Evolutionary conservation across 2,329 filamentous ascomycete genomes (phyloP).

Genomic region (Epicoccum nigrum): DNA sequence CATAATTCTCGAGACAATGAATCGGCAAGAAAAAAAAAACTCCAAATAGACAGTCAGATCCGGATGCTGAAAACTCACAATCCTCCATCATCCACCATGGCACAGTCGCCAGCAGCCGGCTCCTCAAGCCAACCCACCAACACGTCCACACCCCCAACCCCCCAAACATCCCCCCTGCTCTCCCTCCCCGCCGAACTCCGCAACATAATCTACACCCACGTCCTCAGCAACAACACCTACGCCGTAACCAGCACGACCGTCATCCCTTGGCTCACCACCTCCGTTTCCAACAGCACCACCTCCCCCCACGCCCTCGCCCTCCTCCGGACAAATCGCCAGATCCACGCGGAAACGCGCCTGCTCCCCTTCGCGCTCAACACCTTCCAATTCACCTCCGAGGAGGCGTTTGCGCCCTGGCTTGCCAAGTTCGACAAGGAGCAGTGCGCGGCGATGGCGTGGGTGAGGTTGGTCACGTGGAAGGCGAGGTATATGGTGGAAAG

Average conservation of each 20-base stretch:
- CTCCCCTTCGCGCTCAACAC: slow-evolving; percentile 5
- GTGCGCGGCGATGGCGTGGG: slow-evolving; percentile 1
- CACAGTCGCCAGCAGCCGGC: neutral
- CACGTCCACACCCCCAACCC: neutral
- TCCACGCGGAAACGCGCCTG: slow-evolving; percentile 5
- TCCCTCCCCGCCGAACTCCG: slow-evolving; percentile 12
- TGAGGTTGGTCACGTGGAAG: slow-evolving; percentile 8
- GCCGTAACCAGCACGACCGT: neutral
- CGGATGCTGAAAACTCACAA: too few species aligned
- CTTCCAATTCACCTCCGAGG: slow-evolving; percentile 10
- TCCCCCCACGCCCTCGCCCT: slow-evolving; percentile 2
- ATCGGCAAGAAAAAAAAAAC: too few species aligned
- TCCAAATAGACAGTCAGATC: neutral
- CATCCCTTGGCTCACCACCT: slow-evolving; percentile 1
- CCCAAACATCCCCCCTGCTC: neutral
- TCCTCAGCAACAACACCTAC: neutral
- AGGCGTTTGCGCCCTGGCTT: slow-evolving; percentile 10
- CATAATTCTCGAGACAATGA: too few species aligned
- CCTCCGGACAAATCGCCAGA: slow-evolving; percentile 14
- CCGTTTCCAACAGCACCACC: neutral
- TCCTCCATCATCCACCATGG: neutral
- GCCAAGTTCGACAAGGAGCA: neutral
- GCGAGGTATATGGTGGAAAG: slow-evolving; percentile 14
- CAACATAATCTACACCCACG: slow-evolving; percentile 5
- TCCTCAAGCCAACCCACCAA: neutral